Evolutionary conservation across 176 grass and related monocot genomes (phyloP), one percentile per base, ranked within the genome.

Genomic region (Hyparrhenia diplandra): DNA sequence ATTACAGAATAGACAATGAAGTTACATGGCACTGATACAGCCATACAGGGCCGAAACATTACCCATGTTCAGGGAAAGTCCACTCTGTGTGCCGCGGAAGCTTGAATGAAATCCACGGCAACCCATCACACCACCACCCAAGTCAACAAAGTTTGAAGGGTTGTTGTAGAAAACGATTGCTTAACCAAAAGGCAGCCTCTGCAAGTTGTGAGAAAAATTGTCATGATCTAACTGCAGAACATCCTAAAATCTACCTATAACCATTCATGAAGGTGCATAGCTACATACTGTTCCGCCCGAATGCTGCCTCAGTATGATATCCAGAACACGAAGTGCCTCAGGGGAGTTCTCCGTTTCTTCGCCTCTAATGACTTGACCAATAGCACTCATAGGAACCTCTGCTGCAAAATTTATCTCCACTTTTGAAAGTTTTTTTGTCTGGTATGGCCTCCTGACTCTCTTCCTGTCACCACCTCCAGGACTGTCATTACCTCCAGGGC

Each of bases 41-140:
- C 18, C 24, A 9, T 74, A 23, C 36, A 27, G 59, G 8, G 75
- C 13, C 0, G 39, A 55, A 64, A 21, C n/a, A 34, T n/a, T 86
- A 95, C 93, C 93, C 0, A 90, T 84, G 14, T 92, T 97, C 34
- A 97, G 78, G 27, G 95, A 97, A 62, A 97, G 83, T 5, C 92
- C 92, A 52, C 77, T 84, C 31, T 94, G 92, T 63, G 92, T 73
- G 21, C 92, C 87, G 42, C 88, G 90, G 83, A 92, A 97, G 55
- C 95, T 97, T 21, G 95, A 94, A 62, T 89, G 95, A 64, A 97
- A 92, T 55, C 95, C 95, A 39, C 90, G 79, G 28, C 95, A 97
- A 62, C 95, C 95, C 39, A 90, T 77, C 3, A 97, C 92, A 81
- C 95, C 90, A 67, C 88, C 88, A 14, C 88, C 92, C 84, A 97